Base-by-base conservation (phyloP, 2,329 filamentous ascomycete genomes). In the Paecilomyces fulvus region DNA sequence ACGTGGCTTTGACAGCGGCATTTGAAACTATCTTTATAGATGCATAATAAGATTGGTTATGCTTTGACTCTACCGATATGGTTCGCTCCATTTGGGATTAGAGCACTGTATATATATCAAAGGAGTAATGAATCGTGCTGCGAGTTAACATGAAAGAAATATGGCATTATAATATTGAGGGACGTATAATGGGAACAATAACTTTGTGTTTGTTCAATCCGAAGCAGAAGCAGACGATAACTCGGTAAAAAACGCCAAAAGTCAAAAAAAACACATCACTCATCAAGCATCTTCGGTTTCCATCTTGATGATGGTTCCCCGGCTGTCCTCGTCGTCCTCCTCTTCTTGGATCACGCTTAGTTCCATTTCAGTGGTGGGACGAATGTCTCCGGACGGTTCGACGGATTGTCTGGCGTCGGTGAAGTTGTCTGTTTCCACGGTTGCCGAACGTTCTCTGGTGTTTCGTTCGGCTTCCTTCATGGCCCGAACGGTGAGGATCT, bases 401-500 rank as follows among this genome's bases (percentile, higher is more conserved):
- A 71, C 63, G 2, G 68, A 71, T 50, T 63, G 66, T 48, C 71
- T 64, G n/a, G 64, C 55, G 54, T 64, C 65, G 14, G 61, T 59
- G 8, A 37, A 49, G 48, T 60, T 69, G 30, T 68, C 70, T 51
- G 58, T 56, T 46, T 69, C 69, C 8, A 67, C 68, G 1, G 64
- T 68, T 21, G 65, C 67, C 23, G 70, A 70, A 4, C 69, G 65
- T n/a, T 65, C 66, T 30, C 67, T 61, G 1, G 62, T 63, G 37
- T 69, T 74, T 30, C 57, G 59, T 20, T 64, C 62, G 17, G 66
- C 64, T 7, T 70, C 67, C 49, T 61, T 58, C 49, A 25, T 55
- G 20, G 68, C 71, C 25, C 71, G 65, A 80, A 82, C 65, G 25
- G 72, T 69, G 17, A 76, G 60, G 20, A 76, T 65, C 61, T 76